These are phyloP conservation scores for Magnusiomyces magnusii DNA, from an alignment of 1,139 yeast genomes.

Conservation along the genomic window DNA sequence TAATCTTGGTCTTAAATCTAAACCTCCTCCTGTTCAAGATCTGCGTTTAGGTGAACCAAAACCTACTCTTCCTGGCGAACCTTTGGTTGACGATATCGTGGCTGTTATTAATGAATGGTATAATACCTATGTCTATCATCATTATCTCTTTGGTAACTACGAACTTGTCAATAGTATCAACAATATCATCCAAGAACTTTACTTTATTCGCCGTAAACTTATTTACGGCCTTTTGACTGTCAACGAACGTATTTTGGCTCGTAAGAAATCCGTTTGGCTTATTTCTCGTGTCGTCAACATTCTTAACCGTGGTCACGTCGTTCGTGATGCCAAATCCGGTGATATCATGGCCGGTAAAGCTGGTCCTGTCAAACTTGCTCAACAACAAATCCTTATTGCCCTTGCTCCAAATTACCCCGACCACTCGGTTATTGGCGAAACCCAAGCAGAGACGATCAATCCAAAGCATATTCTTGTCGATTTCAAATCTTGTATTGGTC, in stretches of 20 bases:
- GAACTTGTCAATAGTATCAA: conserved; percentile 31
- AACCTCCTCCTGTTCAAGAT: conserved; percentile 30
- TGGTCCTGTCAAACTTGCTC: conserved; percentile 55
- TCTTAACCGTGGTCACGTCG: conserved; percentile 59
- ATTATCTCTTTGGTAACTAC: conserved; percentile 33
- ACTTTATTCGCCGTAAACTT: conserved; percentile 56
- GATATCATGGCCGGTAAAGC: conserved; percentile 43
- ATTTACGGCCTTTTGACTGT: conserved; percentile 50
- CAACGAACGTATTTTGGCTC: conserved; percentile 49
- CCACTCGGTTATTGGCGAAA: conserved; percentile 30
- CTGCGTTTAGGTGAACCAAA: conserved; percentile 25
- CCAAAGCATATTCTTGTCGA: conserved; percentile 79
- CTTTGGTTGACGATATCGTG: conserved; percentile 31
- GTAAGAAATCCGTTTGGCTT: conserved; percentile 52
- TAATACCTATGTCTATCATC: conserved; percentile 28
- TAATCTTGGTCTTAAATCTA: conserved; percentile 17
- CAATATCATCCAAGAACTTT: conserved; percentile 42
- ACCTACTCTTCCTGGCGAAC: conserved; percentile 25
- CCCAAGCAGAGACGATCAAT: conserved; percentile 33
- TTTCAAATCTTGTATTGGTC: conserved; percentile 62
- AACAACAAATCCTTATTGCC: conserved; percentile 63
- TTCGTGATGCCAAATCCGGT: conserved; percentile 64
- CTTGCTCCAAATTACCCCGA: conserved; percentile 66
- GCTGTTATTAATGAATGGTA: conserved; percentile 33
- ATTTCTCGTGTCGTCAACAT: conserved; percentile 63